Evolutionary conservation across 75 land plant species (phyloP), one percentile per base, ranked within the genome.

Genomic region (Sequoiadendron giganteum): DNA sequence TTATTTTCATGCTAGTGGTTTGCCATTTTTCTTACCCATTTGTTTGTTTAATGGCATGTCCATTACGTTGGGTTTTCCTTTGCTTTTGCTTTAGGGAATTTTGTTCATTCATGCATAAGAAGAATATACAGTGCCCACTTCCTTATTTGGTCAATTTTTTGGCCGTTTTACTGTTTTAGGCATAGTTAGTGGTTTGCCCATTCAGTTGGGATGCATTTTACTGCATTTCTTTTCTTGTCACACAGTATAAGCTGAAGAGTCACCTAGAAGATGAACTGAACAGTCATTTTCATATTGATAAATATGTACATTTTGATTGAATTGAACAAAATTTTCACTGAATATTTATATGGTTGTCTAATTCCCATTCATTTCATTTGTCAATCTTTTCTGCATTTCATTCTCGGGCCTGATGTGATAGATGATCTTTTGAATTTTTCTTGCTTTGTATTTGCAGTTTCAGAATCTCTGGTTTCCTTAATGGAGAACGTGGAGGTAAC

Each of bases 391-490:
- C 52, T 49, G 0, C 10, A 49, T 49, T 9, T 49, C 52, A 10
- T 49, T 49, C 52, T 49, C 10, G 52, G 52, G 52, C 11, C 49
- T 48, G 25, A 40, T 81, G 8, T 21, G 83, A 10, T 28, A 8
- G 83, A 81, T 28, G 21, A 42, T 40, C 11, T 81, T 81, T 81
- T 21, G 2, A 32, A 3, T 73, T 81, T 19, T 81, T 82, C 13
- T 43, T 28, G 21, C 13, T 9, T 82, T 9, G 34, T n/a, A 43
- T 82, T 45, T 82, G 47, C 32, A 82, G 84, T 25, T 82, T 28
- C 84, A 11, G 84, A 82, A 11, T 45, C 49, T 82, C 84, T 82
- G 52, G 84, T 82, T 42, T 82, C 84, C 52, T 14, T 82, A 82
- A 82, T 82, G 84, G 84, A 82, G 84, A 82, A 45, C 15, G 45